A percentile compares a stretch with the other conserved stretches of the same genome.
These are phyloP conservation scores for Endocalyx cinctus DNA, from an alignment of 2,329 filamentous ascomycete genomes.

Conservation along the genomic window DNA sequence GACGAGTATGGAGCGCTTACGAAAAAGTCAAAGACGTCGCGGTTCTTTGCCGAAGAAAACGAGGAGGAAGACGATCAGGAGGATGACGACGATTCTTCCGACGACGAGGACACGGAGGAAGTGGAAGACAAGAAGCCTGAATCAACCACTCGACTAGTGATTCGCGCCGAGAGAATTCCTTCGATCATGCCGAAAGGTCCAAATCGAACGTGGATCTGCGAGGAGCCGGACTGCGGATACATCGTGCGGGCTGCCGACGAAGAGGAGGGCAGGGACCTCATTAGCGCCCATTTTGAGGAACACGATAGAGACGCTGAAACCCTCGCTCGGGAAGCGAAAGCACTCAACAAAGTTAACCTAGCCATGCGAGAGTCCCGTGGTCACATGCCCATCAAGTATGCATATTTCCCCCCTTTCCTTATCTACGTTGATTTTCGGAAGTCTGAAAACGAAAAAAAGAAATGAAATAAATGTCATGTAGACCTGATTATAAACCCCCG, in stretches of 20 bases:
- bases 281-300: conserved; percentile 56
- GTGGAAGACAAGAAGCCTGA: conserved; percentile 8
- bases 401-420: conserved; percentile 21
- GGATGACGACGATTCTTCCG: conserved; percentile 13
- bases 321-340: conserved; percentile 26
- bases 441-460: too few species aligned
- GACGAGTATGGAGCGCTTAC: conserved; percentile 20
- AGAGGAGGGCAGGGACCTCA: conserved; percentile 48
- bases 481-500: too few species aligned
- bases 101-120: conserved; percentile 27
- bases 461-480: too few species aligned
- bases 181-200: conserved; percentile 48
- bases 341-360: conserved; percentile 39
- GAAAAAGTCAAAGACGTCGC: conserved; percentile 24
- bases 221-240: conserved; percentile 58
- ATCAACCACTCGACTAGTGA: conserved; percentile 32
- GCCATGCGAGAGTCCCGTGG: conserved; percentile 55
- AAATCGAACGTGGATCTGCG: conserved; percentile 62
- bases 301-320: conserved; percentile 54
- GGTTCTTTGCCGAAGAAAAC: conserved; percentile 17
- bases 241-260: conserved; percentile 60
- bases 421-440: background rate
- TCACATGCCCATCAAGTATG: conserved; percentile 54
- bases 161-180: conserved; percentile 46
- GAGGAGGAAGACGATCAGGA: conserved; percentile 19